Evolutionary conservation across 768 basidiomycete genomes (phyloP).

Genomic region (Xanthoconium stramineum): DNA sequence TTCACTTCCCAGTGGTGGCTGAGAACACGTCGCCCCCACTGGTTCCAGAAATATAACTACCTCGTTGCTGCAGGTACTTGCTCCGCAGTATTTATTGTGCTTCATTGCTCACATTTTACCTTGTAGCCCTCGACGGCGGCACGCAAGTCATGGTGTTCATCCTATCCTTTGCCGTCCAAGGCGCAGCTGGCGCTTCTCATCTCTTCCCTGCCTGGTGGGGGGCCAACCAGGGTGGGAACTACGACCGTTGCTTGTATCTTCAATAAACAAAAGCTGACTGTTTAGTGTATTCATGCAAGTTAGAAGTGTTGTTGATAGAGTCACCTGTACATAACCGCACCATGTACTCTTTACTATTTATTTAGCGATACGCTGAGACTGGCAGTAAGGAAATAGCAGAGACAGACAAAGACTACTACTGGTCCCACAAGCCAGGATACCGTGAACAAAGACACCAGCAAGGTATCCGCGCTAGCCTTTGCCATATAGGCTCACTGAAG

Average conservation of each 20-base stretch:
- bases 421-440: too few relatives aligned
- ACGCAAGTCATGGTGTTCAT: not conserved
- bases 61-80: not conserved
- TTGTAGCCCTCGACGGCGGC: not conserved
- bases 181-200: not conserved
- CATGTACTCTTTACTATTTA: too few relatives aligned
- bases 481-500: too few relatives aligned
- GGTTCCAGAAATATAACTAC: not conserved
- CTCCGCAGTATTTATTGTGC: not conserved
- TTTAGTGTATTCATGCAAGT: too few relatives aligned
- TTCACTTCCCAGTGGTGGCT: constrained; percentile 39
- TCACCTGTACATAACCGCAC: too few relatives aligned
- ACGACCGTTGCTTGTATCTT: not conserved
- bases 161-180: not conserved
- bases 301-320: too few relatives aligned
- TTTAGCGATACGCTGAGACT: too few relatives aligned
- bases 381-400: too few relatives aligned
- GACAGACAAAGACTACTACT: too few relatives aligned
- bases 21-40: constrained; percentile 30
- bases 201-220: not conserved
- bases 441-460: too few relatives aligned
- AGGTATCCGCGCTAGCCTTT: too few relatives aligned
- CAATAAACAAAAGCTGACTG: not conserved
- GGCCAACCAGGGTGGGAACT: not conserved
- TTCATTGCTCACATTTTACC: not conserved